These are phyloP conservation scores for Beta macrorhiza DNA, from an alignment of 179 eudicot genomes.

Conservation along the genomic window DNA sequence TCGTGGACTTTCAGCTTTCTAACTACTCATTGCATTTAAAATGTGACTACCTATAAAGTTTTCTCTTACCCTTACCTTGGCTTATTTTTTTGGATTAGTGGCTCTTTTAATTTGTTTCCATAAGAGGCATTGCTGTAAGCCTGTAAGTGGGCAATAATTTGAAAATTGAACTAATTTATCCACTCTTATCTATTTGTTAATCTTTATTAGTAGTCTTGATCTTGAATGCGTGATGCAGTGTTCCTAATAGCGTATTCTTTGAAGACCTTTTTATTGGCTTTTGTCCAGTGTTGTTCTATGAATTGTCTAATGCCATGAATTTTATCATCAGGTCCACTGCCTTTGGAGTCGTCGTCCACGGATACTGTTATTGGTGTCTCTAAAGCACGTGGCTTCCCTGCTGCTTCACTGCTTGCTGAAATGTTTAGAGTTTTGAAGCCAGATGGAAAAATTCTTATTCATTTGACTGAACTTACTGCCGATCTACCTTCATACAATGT, in stretches of 20 bases:
- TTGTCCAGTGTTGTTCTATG: neutral
- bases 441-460: conserved; percentile 61
- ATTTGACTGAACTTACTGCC: conserved; percentile 36
- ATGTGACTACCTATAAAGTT: neutral
- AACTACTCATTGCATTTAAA: neutral
- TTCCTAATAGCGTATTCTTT: neutral
- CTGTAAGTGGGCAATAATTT: neutral
- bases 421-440: conserved; percentile 68
- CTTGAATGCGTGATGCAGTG: neutral
- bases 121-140: neutral
- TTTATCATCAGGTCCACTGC: conserved; percentile 46
- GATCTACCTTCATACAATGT: conserved; percentile 35
- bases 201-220: neutral
- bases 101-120: neutral
- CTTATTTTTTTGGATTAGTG: neutral
- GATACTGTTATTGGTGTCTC: conserved; percentile 52
- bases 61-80: neutral
- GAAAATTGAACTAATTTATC: neutral
- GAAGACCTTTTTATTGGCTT: neutral
- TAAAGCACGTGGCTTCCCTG: conserved; percentile 52
- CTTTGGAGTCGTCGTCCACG: conserved; percentile 56
- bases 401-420: conserved; percentile 49
- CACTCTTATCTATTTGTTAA: neutral
- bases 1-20: neutral
- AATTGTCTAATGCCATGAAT: neutral